A percentile compares a stretch with the other conserved stretches of the same genome.
phyloP scores from a whole-genome alignment of 2,329 filamentous ascomycete species.

The Exserohilum rostratum region DNA sequence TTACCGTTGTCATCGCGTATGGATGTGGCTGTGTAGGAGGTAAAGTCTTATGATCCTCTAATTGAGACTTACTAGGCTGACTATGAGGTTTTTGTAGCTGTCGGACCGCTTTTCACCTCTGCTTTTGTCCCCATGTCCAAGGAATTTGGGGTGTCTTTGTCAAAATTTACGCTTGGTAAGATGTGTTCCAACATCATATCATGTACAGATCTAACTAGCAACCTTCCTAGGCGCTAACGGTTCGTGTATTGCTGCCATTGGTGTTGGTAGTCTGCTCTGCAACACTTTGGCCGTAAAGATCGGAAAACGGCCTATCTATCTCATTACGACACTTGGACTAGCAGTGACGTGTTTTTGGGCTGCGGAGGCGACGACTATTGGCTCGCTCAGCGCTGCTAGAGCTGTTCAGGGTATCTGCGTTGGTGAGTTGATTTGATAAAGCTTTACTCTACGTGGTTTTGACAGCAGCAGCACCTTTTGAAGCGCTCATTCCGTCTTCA shows the following conservation, averaged over 20 bases:
- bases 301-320: conserved; percentile 29
- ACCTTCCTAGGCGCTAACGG: conserved; percentile 23
- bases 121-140: conserved; percentile 30
- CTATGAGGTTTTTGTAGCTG: conserved; percentile 12
- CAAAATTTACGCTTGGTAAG: conserved; percentile 23
- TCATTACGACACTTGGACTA: conserved; percentile 27
- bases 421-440: conserved; percentile 4
- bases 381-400: conserved; percentile 26
- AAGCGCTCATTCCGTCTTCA: conserved; percentile 33
- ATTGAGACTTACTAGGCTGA: background rate
- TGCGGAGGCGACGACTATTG: conserved; percentile 29
- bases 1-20: conserved; percentile 30
- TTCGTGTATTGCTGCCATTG: conserved; percentile 28
- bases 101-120: conserved; percentile 31
- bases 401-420: conserved; percentile 31
- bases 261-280: conserved; percentile 25
- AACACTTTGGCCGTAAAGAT: conserved; percentile 32
- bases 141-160: conserved; percentile 26
- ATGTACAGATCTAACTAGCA: background rate
- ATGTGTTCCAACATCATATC: background rate
- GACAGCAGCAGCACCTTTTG: conserved; percentile 23
- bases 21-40: conserved; percentile 34
- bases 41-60: background rate
- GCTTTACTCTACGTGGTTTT: background rate
- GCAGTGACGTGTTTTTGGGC: conserved; percentile 32